phyloP scores from a whole-genome alignment of 148 eudicot genomes.

The Vaccinium macrocarpon region DNA sequence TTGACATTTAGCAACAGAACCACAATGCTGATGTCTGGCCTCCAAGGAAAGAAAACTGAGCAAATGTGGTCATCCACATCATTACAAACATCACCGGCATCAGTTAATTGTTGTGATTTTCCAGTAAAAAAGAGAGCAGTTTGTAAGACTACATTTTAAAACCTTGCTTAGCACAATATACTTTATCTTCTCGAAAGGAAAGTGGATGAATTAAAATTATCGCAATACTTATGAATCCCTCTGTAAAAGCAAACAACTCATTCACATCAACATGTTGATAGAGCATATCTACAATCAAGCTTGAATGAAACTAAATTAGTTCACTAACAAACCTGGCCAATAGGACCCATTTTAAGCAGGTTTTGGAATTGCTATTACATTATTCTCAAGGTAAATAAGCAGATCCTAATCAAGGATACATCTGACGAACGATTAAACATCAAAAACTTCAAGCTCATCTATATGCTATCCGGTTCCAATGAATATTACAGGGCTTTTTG shows the following conservation, averaged over 20 bases:
- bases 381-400: slow-evolving; percentile 58
- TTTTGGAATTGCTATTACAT: slow-evolving; percentile 98
- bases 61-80: neutral
- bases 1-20: neutral
- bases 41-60: neutral
- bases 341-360: slow-evolving; percentile 94
- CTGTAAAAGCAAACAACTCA: neutral
- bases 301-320: slow-evolving; percentile 3
- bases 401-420: slow-evolving; percentile 71
- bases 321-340: slow-evolving; percentile 68
- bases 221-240: neutral
- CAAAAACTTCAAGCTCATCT: slow-evolving; percentile 97
- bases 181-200: neutral
- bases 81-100: neutral
- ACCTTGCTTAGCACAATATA: neutral
- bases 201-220: neutral
- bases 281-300: neutral
- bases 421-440: slow-evolving; percentile 92
- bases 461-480: slow-evolving; percentile 99
- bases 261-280: neutral
- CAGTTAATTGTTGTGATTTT: neutral
- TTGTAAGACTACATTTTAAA: neutral
- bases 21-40: neutral
- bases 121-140: neutral
- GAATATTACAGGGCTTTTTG: slow-evolving; percentile 96